Percentiles rank a stretch among this genome's conserved stretches.
These are phyloP conservation scores for Paramecium caudatum DNA, from an alignment of 73 alveolate genomes.

Conservation along the genomic window DNA sequence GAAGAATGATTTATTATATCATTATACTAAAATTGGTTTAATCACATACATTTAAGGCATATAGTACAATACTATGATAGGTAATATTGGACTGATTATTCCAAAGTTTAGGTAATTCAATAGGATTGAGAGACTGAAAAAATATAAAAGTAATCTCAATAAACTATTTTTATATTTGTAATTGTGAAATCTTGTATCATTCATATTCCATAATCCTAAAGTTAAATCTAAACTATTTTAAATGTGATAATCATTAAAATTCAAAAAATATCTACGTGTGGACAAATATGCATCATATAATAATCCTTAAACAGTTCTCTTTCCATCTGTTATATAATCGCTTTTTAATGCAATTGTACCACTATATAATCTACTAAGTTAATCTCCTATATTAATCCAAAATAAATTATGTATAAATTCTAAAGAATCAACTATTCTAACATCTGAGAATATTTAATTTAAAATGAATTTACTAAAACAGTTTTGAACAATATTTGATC, in stretches of 20 bases:
- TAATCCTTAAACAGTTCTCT: background rate
- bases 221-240: conserved; percentile 11
- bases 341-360: conserved; percentile 66
- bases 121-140: background rate
- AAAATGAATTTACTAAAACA: conserved; percentile 78
- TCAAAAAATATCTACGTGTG: background rate
- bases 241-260: conserved; percentile 34
- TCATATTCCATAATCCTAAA: conserved; percentile 38
- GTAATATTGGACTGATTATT: no score
- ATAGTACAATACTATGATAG: background rate
- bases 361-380: conserved; percentile 40
- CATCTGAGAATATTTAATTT: conserved; percentile 71
- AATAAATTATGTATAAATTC: conserved; percentile 49
- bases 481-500: conserved; percentile 93
- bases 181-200: conserved; percentile 6
- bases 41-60: background rate
- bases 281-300: background rate
- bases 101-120: background rate
- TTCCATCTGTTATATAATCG: conserved; percentile 2
- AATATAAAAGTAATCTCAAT: background rate
- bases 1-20: background rate
- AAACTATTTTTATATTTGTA: conserved; percentile 17
- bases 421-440: conserved; percentile 53
- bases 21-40: background rate
- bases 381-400: conserved; percentile 70